These are phyloP conservation scores for Kalaharituber pfeilii DNA, from an alignment of 2,329 filamentous ascomycete species.

Conservation along the genomic window DNA sequence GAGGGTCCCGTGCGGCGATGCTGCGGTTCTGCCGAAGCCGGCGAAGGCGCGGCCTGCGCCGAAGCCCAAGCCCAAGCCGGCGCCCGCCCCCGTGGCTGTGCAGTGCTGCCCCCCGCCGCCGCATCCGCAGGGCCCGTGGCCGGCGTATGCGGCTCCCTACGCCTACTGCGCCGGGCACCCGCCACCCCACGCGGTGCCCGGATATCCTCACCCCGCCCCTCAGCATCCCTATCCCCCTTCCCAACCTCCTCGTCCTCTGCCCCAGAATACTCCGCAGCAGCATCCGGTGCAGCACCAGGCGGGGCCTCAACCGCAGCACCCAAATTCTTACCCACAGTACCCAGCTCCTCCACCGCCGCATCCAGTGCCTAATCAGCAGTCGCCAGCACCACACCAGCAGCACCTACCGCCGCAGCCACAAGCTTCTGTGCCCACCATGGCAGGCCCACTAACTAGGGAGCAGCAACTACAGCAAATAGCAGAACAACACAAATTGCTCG, in stretches of 20 bases:
- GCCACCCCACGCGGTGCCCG: neutral
- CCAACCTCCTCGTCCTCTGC: neutral
- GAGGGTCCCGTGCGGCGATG: conserved; percentile 12
- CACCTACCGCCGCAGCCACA: neutral
- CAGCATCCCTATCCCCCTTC: neutral
- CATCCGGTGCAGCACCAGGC: neutral
- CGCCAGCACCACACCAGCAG: neutral
- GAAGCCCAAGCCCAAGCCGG: neutral
- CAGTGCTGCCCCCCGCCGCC: too few relatives aligned
- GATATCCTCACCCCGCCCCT: neutral
- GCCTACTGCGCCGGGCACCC: neutral
- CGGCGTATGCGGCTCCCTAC: neutral
- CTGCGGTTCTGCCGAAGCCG: conserved; percentile 15
- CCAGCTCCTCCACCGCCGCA: conserved; percentile 3
- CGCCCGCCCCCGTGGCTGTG: too few relatives aligned
- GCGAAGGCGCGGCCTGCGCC: neutral
- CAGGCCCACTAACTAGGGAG: neutral
- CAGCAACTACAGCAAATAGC: neutral
- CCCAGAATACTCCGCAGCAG: neutral
- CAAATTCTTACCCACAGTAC: conserved; percentile 1
- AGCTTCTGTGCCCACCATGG: neutral
- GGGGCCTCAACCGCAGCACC: conserved; percentile 4
- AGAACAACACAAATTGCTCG: too few relatives aligned
- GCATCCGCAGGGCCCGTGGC: neutral
- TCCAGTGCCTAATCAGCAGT: neutral